Evolutionary conservation across 495 filamentous ascomycete species (phyloP).

Genomic region (Hypoxylon fuscum): DNA sequence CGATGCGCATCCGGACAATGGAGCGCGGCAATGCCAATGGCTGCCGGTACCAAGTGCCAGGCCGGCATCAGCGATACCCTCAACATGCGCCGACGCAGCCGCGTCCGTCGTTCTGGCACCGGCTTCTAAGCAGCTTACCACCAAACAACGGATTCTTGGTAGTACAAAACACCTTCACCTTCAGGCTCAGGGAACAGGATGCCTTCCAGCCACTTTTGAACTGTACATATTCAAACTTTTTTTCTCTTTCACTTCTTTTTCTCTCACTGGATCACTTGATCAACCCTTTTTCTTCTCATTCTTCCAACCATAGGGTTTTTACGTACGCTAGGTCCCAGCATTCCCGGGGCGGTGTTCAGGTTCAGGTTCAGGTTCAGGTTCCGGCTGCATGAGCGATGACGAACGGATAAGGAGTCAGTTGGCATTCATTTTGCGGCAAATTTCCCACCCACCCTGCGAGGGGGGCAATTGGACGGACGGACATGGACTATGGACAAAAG

Average conservation of each 20-base stretch:
- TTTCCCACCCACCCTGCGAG: neutral
- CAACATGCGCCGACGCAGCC: constrained; percentile 34
- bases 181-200: constrained; percentile 13
- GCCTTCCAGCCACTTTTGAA: constrained; percentile 13
- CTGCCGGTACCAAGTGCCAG: constrained; percentile 67
- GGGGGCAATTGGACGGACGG: neutral
- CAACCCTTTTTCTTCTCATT: neutral
- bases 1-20: constrained; percentile 71
- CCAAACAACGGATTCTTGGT: neutral
- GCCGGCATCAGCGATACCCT: constrained; percentile 60
- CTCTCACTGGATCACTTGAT: neutral
- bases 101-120: constrained; percentile 26
- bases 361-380: neutral
- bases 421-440: neutral
- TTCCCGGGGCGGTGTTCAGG: neutral
- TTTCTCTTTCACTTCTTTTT: constrained; percentile 9
- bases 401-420: neutral
- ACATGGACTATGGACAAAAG: neutral
- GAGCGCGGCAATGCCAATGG: constrained; percentile 62
- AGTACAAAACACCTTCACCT: constrained; percentile 17
- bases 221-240: constrained; percentile 26
- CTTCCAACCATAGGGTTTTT: neutral
- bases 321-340: constrained; percentile 1
- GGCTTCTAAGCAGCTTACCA: neutral
- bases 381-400: neutral